Evolutionary conservation across 1,139 yeast species (phyloP).

Genomic region (Pichia sorboxylosa): DNA sequence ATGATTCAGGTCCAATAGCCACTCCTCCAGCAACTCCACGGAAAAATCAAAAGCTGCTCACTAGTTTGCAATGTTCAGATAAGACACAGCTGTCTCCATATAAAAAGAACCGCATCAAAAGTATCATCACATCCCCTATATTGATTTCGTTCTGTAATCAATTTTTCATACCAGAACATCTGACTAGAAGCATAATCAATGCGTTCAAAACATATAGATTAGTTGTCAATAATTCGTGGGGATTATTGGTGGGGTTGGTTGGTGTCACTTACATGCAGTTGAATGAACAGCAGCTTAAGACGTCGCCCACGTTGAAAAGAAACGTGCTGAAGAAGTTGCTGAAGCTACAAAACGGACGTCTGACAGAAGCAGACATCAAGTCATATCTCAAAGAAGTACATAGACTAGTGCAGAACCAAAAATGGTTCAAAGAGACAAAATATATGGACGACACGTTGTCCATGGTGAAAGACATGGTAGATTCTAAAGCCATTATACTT

Average conservation of each 20-base stretch:
- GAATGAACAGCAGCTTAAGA: slow-evolving; percentile 34
- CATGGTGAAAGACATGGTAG: not conserved
- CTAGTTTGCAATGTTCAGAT: slow-evolving; percentile 6
- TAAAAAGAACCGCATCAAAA: slow-evolving; percentile 4
- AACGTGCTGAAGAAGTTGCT: slow-evolving; percentile 40
- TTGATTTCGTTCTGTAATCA: slow-evolving; percentile 50
- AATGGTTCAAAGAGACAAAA: slow-evolving; percentile 14
- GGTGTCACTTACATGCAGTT: slow-evolving; percentile 47
- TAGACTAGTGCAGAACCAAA: slow-evolving; percentile 7
- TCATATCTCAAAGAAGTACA: slow-evolving; percentile 9
- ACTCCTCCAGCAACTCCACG: slow-evolving; percentile 14
- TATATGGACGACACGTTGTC: slow-evolving; percentile 3
- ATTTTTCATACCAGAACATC: slow-evolving; percentile 46
- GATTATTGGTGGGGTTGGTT: slow-evolving; percentile 53
- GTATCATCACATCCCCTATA: slow-evolving; percentile 32
- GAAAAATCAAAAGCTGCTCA: not conserved
- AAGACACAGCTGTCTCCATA: slow-evolving; percentile 1
- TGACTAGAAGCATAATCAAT: slow-evolving; percentile 38
- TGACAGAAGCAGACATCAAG: slow-evolving; percentile 18
- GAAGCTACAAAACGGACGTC: slow-evolving; percentile 42
- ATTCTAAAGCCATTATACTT: not conserved
- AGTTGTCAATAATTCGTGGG: slow-evolving; percentile 55
- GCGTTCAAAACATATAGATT: slow-evolving; percentile 40
- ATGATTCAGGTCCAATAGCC: not conserved
- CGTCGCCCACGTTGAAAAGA: slow-evolving; percentile 38